Evolutionary conservation across 2,329 filamentous ascomycete genomes (phyloP).

Genomic region (Phialophora verrucosa): DNA sequence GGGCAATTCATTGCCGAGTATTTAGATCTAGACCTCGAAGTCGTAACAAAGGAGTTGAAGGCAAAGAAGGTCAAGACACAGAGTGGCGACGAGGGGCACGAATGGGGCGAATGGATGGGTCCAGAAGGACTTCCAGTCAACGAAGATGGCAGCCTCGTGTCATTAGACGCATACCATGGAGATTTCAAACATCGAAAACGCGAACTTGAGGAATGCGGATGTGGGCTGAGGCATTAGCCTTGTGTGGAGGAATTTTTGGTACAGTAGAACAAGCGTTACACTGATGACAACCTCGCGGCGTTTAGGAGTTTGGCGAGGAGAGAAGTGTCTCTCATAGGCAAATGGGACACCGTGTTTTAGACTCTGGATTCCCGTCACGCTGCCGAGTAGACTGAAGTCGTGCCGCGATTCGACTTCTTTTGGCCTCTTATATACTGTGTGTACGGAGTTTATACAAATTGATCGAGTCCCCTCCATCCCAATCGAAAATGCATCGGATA

Average conservation of each 20-base stretch:
- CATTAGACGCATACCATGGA: conserved; percentile 52
- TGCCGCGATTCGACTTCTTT: not conserved
- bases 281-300: not conserved
- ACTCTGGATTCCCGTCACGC: not conserved
- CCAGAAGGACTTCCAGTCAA: conserved; percentile 48
- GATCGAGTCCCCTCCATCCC: too few species aligned
- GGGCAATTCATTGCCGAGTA: conserved; percentile 81
- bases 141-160: conserved; percentile 35
- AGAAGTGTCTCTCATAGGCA: not conserved
- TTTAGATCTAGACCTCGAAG: conserved; percentile 77
- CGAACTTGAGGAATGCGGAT: conserved; percentile 37
- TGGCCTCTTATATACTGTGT: too few species aligned
- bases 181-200: conserved; percentile 47
- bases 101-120: conserved; percentile 49
- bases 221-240: conserved; percentile 33
- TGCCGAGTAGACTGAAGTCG: not conserved
- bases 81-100: conserved; percentile 9
- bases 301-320: not conserved
- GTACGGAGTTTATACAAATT: too few species aligned
- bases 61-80: conserved; percentile 39
- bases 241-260: not conserved
- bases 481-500: too few species aligned
- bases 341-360: not conserved
- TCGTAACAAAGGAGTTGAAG: conserved; percentile 76
- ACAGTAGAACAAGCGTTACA: not conserved